Evolutionary conservation across 495 filamentous ascomycete genomes (phyloP).

Genomic region (Daldinia grandis): DNA sequence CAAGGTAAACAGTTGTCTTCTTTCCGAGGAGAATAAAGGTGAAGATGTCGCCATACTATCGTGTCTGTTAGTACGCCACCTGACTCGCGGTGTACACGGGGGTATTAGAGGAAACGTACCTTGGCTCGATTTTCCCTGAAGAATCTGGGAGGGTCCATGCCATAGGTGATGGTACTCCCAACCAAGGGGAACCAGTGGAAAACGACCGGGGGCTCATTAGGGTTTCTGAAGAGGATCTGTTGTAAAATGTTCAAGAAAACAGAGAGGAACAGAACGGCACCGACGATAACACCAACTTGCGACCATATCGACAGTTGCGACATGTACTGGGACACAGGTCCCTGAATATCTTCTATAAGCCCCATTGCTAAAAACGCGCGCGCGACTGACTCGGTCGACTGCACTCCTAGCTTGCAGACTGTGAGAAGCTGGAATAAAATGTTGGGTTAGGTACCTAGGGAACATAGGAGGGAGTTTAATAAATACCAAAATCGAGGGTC

Average conservation of each 20-base stretch:
- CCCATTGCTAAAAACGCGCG: slow-evolving; percentile 53
- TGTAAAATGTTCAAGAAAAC: slow-evolving; percentile 72
- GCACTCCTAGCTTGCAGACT: slow-evolving; percentile 22
- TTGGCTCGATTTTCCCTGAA: slow-evolving; percentile 74
- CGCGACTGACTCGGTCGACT: slow-evolving; percentile 18
- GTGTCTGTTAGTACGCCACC: slow-evolving; percentile 37
- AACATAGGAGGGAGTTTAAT: slow-evolving; percentile 27
- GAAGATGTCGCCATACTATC: slow-evolving; percentile 79
- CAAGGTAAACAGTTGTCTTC: slow-evolving; percentile 79
- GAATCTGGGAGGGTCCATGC: slow-evolving; percentile 84
- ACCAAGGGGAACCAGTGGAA: slow-evolving; percentile 86
- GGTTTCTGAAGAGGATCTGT: slow-evolving; percentile 74
- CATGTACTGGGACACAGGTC: slow-evolving; percentile 55
- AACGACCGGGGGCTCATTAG: slow-evolving; percentile 79
- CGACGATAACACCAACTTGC: slow-evolving; percentile 56
- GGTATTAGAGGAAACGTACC: slow-evolving; percentile 55
- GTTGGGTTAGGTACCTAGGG: slow-evolving; percentile 12
- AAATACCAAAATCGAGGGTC: slow-evolving; percentile 35
- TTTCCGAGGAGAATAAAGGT: slow-evolving; percentile 80
- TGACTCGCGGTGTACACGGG: slow-evolving; percentile 1
- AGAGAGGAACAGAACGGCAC: slow-evolving; percentile 58
- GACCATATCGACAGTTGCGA: slow-evolving; percentile 52
- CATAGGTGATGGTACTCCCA: slow-evolving; percentile 81
- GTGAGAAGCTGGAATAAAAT: slow-evolving; percentile 2
- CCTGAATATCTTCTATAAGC: slow-evolving; percentile 57